Evolutionary conservation across 2,329 filamentous ascomycete genomes (phyloP), one percentile per base, ranked within the genome.

Genomic region (Xylaria sp.): DNA sequence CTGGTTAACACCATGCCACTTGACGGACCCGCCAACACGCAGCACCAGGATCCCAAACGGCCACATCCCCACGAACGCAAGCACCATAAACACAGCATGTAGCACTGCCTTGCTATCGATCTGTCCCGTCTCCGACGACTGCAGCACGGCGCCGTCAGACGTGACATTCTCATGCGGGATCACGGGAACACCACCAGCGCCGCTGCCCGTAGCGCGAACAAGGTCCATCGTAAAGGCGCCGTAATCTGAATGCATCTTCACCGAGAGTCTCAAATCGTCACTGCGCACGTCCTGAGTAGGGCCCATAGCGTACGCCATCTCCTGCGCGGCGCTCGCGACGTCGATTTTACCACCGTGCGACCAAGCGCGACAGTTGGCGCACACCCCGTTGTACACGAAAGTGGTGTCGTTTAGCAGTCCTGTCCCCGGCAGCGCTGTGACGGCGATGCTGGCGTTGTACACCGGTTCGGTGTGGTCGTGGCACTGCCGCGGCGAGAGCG

Each of bases 141-240:
- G 68, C 54, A 81, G 77, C 59, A 69, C 75, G 25, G 82, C 79
- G 18, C 81, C 83, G 23, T 73, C 67, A 3, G 72, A 66, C 1
- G 64, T 58, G 28, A 72, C 70, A 23, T 73, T 64, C 23, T 80
- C 79, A 57, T 75, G 74, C 23, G 77, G 76, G 52, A 86, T 78
- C 58, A 75, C 76, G 1, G 86, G 83, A 0, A 84, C 78, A 4
- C 82, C 83, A 3, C 77, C 79, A 1, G 75, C 63, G 6, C 10
- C 33, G 1, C 33, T 7, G 2, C 86, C 86, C 4, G 83, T 81
- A 0, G 88, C 88, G 51, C 81, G 80, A 28, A 80, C 80, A 78
- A 90, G 80, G 75, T 90, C 83, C 76, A 90, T 84, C 1, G 78
- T 81, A 76, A 91, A 90, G 7, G 78, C 77, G 54, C 89, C 88